Conservation (phyloP, 1,284 basidiomycete genomes). For the Rhizoctonia solani region DNA sequence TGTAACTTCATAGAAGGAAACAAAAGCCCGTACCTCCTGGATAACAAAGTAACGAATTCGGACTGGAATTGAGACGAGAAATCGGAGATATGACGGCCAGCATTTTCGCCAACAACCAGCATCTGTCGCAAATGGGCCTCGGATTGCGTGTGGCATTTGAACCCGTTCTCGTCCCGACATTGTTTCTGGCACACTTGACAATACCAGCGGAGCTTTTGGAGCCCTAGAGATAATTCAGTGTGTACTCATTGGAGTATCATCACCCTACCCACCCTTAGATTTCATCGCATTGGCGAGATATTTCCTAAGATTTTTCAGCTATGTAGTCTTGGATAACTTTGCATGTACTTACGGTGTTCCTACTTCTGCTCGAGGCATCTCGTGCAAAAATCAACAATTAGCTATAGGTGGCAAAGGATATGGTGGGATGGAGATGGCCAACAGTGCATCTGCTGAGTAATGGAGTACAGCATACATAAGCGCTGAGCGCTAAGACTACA, state of each 20-base stretch:
- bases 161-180: slow-evolving; percentile 95
- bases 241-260: neutral
- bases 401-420: neutral
- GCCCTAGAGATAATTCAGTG: slow-evolving; percentile 46
- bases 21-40: slow-evolving; percentile 62
- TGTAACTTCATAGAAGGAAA: neutral
- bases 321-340: neutral
- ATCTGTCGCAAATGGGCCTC: slow-evolving; percentile 94
- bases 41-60: slow-evolving; percentile 88
- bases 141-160: slow-evolving; percentile 87
- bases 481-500: neutral
- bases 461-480: neutral
- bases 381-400: neutral
- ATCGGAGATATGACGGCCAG: slow-evolving; percentile 87
- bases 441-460: slow-evolving; percentile 14
- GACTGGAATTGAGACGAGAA: slow-evolving; percentile 90
- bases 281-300: slow-evolving; percentile 95
- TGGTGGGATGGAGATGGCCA: slow-evolving; percentile 5
- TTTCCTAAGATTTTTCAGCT: slow-evolving; percentile 51
- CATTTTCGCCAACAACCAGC: slow-evolving; percentile 91
- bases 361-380: slow-evolving; percentile 55
- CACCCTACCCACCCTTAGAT: slow-evolving; percentile 66
- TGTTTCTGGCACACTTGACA: slow-evolving; percentile 97
- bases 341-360: slow-evolving; percentile 63
- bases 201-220: slow-evolving; percentile 92